Base-by-base conservation (phyloP, 306 rosid species). In the Alnus rubra region DNA sequence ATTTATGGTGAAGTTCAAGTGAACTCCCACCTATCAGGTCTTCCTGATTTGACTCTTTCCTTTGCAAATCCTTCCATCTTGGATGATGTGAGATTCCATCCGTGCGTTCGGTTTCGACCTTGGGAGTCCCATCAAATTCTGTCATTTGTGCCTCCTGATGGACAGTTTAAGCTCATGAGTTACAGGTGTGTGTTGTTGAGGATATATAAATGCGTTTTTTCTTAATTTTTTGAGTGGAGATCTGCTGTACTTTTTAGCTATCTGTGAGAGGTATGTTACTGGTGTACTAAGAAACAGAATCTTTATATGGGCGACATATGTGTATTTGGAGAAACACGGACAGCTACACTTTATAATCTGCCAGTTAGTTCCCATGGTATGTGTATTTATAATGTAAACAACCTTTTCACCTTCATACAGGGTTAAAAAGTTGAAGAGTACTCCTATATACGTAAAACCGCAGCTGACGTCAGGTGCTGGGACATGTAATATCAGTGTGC, bases 61-160 rank as follows among this genome's bases (percentile, higher is more conserved):
- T 95, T 95, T 62, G 76, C 90, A 81, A 95, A 95, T 84, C 94
- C 99, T 78, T 87, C 98, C 23, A 88, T 95, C 78, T 88, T 95
- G 62, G 96, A 91, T 71, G 94, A 88, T 87, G 96, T 95, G 82
- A 90, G 98, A 87, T 95, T 95, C 76, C 99, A 95, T 85, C 97
- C 94, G 8, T 90, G 98, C 74, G 89, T 95, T 79, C 88, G 94
- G 56, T 92, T 83, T 88, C 94, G 90, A 50, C 96, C 97, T 33
- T 93, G 99, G 98, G 98, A 95, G 69, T 87, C 94, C 71, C 78
- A 89, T 86, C 99, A 93, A 79, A 77, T 89, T 88, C 89, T 95
- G 76, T 95, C 98, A 4, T 95, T 95, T 77, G 98, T 95, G 82
- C 98, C 98, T 77, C 97, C 98, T 65, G 98, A 95, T 71, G 97